Base-by-base conservation (phyloP, 139 green algal species). In the Chlorella ohadii region DNA sequence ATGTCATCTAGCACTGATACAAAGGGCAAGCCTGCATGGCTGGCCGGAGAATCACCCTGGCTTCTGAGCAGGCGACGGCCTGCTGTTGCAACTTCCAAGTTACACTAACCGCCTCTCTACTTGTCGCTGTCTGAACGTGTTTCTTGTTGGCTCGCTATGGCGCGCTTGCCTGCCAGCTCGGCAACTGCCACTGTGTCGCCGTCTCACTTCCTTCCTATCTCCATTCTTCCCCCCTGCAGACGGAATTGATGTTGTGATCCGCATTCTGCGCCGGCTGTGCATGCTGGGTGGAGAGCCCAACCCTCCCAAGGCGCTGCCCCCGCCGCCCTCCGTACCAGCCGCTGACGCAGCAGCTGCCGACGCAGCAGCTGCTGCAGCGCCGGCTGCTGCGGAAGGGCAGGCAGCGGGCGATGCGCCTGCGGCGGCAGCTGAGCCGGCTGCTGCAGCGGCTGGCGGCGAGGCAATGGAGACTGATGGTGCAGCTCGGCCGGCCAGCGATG, bases 211-310 rank as follows among this genome's bases (percentile, higher is more conserved):
- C 64, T 71, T 27, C 31, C 64, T 6, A 11, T 6, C 31, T 33
- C 20, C 31, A 1, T 12, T 34, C n/a, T 27, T 1, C 34, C 34
- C 2, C 0, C 34, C 67, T 47, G 67, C 67, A 19, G 89, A 94
- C 23, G 95, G 90, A 13, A 79, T 98, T 12, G 75, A 93, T 11
- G 81, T 93, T 22, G 81, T 96, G 19, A 27, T 98, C 20, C 80
- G 93, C 33, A 88, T 96, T 4, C 87, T 98, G n/a, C 70, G 71
- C 57, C 56, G 71, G 33, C 71, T 74, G 71, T 86, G 71, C 88
- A 90, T 95, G 76, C 74, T 96, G 25, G 92, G 91, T 38, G 92
- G 92, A 74, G 87, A 92, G 41, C 86, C 36, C 55, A 84, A 63
- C 77, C 83, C 41, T 33, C 71, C 70, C 55, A 67, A 61, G 44